These are phyloP conservation scores for Furcasterigmium furcatum DNA, from an alignment of 2,329 filamentous ascomycete genomes.

Conservation along the genomic window DNA sequence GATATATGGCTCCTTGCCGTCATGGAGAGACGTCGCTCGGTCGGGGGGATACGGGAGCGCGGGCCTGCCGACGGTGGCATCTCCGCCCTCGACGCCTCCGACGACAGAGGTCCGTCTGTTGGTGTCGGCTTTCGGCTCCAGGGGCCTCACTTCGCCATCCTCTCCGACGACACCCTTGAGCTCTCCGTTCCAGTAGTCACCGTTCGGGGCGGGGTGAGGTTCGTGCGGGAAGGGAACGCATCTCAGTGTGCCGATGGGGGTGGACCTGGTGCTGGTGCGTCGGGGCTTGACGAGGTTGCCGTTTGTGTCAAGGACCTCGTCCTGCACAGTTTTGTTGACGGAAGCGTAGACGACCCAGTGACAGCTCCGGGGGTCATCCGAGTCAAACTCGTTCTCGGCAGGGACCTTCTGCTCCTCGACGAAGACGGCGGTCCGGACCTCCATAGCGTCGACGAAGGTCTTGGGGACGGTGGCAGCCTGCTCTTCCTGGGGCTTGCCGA, in stretches of 20 bases:
- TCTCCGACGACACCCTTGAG: constrained; percentile 23
- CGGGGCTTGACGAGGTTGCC: constrained; percentile 37
- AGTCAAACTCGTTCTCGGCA: constrained; percentile 72
- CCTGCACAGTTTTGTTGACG: constrained; percentile 43
- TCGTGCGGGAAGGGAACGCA: constrained; percentile 78
- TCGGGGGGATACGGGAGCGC: constrained; percentile 21
- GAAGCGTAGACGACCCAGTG: constrained; percentile 86
- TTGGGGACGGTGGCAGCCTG: constrained; percentile 46
- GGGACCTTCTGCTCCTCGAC: constrained; percentile 56
- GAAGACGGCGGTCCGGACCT: constrained; percentile 58
- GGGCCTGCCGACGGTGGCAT: constrained; percentile 12
- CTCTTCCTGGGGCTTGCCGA: constrained; percentile 29
- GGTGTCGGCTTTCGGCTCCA: background rate
- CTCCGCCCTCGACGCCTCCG: constrained; percentile 4
- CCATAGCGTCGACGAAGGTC: constrained; percentile 62
- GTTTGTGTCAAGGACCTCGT: constrained; percentile 39
- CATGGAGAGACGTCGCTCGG: constrained; percentile 47
- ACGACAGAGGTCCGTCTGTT: background rate
- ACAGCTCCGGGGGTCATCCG: constrained; percentile 73
- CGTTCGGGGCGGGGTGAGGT: constrained; percentile 55
- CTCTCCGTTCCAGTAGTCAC: constrained; percentile 42
- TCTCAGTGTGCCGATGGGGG: constrained; percentile 72
- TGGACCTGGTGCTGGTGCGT: constrained; percentile 38
- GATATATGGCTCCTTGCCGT: constrained; percentile 71
- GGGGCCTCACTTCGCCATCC: background rate